Evolutionary conservation across 805 yeast species (phyloP).

Genomic region (Yarrowia phangngaensis): DNA sequence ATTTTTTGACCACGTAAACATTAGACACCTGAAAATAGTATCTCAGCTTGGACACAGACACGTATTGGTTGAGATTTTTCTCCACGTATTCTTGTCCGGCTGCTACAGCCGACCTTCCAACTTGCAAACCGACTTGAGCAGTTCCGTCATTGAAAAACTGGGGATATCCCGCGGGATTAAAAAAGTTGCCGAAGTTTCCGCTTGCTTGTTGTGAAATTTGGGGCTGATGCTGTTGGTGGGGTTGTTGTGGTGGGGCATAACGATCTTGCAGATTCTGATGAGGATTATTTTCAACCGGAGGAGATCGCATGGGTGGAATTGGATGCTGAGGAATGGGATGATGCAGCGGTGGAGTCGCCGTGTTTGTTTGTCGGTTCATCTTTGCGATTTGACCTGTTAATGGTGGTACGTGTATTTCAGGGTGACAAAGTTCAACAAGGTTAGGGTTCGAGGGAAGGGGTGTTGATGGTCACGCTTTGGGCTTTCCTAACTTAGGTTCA

Average conservation of each 20-base stretch:
- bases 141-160: constrained; percentile 70
- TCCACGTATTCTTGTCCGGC: constrained; percentile 78
- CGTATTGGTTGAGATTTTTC: constrained; percentile 56
- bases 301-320: constrained; percentile 41
- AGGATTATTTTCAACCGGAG: constrained; percentile 34
- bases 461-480: too few species aligned
- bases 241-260: constrained; percentile 33
- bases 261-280: constrained; percentile 27
- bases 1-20: constrained; percentile 71
- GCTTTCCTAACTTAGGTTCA: too few species aligned
- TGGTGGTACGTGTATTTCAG: constrained; percentile 10
- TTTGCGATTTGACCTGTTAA: too few species aligned
- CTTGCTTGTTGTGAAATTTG: constrained; percentile 27
- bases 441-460: too few species aligned
- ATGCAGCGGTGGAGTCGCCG: constrained; percentile 41
- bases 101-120: constrained; percentile 79
- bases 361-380: constrained; percentile 7
- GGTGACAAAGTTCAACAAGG: too few species aligned
- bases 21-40: constrained; percentile 92
- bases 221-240: constrained; percentile 33
- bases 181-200: constrained; percentile 35
- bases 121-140: constrained; percentile 78
- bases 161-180: constrained; percentile 32
- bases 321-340: constrained; percentile 48
- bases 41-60: constrained; percentile 56